phyloP scores from a whole-genome alignment of 176 grass and related monocot species.

The Aechmea fasciata region DNA sequence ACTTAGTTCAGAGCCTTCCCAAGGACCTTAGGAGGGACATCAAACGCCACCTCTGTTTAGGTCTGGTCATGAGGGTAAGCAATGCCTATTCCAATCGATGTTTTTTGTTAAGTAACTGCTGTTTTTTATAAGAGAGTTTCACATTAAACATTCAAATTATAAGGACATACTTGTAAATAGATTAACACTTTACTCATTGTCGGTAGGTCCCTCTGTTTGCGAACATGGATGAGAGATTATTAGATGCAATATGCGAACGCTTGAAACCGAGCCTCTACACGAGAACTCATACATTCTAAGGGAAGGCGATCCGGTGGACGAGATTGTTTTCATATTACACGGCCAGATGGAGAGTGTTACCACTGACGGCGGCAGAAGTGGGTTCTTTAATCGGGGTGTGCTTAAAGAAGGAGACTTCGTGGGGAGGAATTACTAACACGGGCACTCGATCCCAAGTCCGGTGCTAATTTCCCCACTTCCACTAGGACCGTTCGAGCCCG shows the following conservation, averaged over 20 bases:
- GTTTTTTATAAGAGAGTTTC: background rate
- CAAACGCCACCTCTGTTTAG: slow-evolving; percentile 92
- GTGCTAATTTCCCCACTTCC: slow-evolving; percentile 68
- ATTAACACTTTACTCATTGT: background rate
- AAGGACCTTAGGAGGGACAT: slow-evolving; percentile 96
- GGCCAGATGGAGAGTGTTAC: slow-evolving; percentile 79
- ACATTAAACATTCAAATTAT: background rate
- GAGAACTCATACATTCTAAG: slow-evolving; percentile 60
- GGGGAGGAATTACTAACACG: slow-evolving; percentile 85
- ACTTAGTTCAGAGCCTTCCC: slow-evolving; percentile 82
- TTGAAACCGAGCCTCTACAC: slow-evolving; percentile 78
- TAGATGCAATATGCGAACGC: slow-evolving; percentile 86
- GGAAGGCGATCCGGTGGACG: slow-evolving; percentile 94
- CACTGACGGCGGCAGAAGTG: slow-evolving; percentile 78
- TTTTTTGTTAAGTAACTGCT: background rate
- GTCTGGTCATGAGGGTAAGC: slow-evolving; percentile 67
- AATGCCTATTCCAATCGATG: background rate
- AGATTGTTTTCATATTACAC: slow-evolving; percentile 92
- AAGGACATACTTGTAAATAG: no score
- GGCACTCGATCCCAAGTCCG: slow-evolving; percentile 85
- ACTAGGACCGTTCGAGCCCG: slow-evolving; percentile 57
- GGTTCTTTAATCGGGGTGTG: slow-evolving; percentile 75
- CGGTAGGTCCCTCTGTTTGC: slow-evolving; percentile 82
- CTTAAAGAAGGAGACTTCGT: slow-evolving; percentile 73
- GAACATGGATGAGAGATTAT: slow-evolving; percentile 68